Percentiles rank a stretch among this genome's conserved stretches.
Conservation (phyloP, 179 eudicot genomes). For the Beta macrorhiza region DNA sequence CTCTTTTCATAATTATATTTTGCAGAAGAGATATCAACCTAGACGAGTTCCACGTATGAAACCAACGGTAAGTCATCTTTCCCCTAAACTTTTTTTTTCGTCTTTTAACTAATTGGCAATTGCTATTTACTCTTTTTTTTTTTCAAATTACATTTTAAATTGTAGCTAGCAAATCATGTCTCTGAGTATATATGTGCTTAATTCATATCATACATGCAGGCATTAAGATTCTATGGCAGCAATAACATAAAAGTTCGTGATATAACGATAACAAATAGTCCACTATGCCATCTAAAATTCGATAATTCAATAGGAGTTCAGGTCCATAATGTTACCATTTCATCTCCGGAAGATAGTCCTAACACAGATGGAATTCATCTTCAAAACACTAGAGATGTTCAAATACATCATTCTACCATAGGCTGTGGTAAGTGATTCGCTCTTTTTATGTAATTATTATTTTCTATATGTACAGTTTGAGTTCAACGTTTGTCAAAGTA, state of each 20-base stretch:
- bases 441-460: no score
- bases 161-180: no score
- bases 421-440: conserved; percentile 49
- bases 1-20: neutral
- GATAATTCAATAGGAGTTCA: conserved; percentile 54
- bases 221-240: conserved; percentile 69
- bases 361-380: conserved; percentile 92
- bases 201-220: conserved; percentile 35
- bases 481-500: no score
- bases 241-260: conserved; percentile 53
- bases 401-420: conserved; percentile 60
- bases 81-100: neutral
- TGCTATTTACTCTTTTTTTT: neutral
- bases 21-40: conserved; percentile 33
- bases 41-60: conserved; percentile 44
- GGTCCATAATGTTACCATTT: conserved; percentile 57
- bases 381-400: conserved; percentile 69
- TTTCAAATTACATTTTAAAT: no score
- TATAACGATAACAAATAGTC: conserved; percentile 60
- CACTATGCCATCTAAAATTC: conserved; percentile 78
- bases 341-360: conserved; percentile 71
- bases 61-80: conserved; percentile 57
- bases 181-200: no score
- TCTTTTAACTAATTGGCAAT: neutral
- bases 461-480: no score